Base-by-base conservation (phyloP, 2,329 filamentous ascomycete species). In the Aspergillus glaucus region DNA sequence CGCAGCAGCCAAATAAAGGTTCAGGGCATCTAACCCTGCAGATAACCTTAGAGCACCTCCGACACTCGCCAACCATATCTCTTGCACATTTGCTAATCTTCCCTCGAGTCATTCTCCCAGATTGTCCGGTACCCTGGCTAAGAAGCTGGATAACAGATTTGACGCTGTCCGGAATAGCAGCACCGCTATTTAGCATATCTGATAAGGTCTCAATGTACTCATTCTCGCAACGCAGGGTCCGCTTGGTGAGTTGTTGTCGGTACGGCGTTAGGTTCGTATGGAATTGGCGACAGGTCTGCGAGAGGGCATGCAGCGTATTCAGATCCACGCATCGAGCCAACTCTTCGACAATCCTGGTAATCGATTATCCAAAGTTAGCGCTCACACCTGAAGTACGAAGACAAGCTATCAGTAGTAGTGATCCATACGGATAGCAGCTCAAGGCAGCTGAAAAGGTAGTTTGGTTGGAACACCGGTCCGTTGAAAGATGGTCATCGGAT, bases 51-150 rank as follows among this genome's bases (percentile, higher is more conserved):
- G 79, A 80, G 66, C 92, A 97, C 53, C 84, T 80, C 48, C 88
- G 81, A 67, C 92, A 96, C 57, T 86, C 85, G 39, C 78, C 80
- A 4, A 97, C 92, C 80, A 95, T 80, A 67, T 96, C 92, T 52
- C 88, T 79, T 19, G 92, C 92, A 65, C 92, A 97, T 58, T 79
- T 78, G 4, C 87, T 84, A 24, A 87, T 77, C 68, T 88, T 92
- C 46, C 86, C 85, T 54, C 76, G 77, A 58, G 70, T 81, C 55
- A 80, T 60, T 45, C 67, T 69, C 2, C 63, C 63, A 7, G 67
- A 57, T 24, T 63, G 66, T 8, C 58, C 50, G 22, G 49, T 59
- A 9, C 58, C 59, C 46, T 59, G 55, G 45, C 62, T 67, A 30
- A 67, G 45, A 34, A 64, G 44, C 3, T 50, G 62, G 14, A 63